These are phyloP conservation scores for Heterobasidion occidentale DNA, from an alignment of 1,284 basidiomycete genomes.

Conservation along the genomic window DNA sequence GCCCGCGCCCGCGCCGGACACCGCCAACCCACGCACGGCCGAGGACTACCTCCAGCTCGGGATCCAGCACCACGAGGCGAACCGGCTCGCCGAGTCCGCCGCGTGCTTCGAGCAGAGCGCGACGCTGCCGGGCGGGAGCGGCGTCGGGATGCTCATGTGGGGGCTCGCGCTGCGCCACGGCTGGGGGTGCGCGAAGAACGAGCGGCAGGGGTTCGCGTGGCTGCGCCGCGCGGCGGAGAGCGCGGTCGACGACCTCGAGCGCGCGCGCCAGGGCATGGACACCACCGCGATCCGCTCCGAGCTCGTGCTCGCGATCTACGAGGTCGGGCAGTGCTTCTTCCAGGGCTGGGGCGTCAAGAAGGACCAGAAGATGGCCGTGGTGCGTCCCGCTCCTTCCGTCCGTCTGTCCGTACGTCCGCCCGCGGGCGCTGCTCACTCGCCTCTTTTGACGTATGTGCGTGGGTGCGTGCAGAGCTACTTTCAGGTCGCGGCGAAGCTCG, in stretches of 20 bases:
- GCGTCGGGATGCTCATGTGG: conserved; percentile 90
- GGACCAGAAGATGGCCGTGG: conserved; percentile 82
- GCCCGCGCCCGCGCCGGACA: conserved; percentile 2
- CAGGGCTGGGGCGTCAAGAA: conserved; percentile 85
- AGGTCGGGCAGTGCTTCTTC: conserved; percentile 89
- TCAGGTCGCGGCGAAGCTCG: conserved; percentile 73
- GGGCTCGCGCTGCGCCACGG: conserved; percentile 83
- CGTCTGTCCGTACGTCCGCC: too few relatives aligned
- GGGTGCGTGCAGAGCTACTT: conserved; percentile 64
- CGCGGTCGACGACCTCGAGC: conserved; percentile 75
- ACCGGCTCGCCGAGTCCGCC: conserved; percentile 68
- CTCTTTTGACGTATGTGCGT: neutral
- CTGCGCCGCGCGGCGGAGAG: conserved; percentile 74
- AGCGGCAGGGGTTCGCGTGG: conserved; percentile 77
- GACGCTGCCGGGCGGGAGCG: conserved; percentile 70
- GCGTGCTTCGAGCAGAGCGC: conserved; percentile 77
- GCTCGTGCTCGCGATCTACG: conserved; percentile 83
- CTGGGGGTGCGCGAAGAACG: conserved; percentile 79
- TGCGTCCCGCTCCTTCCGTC: conserved; percentile 28
- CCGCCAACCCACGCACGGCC: conserved; percentile 26
- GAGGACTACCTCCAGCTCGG: conserved; percentile 69
- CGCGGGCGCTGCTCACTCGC: neutral
- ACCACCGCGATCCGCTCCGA: conserved; percentile 58
- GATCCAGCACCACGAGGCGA: conserved; percentile 76
- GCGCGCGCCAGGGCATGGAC: conserved; percentile 25